Base-by-base conservation (phyloP, 2,329 filamentous ascomycete genomes). In the Aspergillus pseudotamarii region DNA sequence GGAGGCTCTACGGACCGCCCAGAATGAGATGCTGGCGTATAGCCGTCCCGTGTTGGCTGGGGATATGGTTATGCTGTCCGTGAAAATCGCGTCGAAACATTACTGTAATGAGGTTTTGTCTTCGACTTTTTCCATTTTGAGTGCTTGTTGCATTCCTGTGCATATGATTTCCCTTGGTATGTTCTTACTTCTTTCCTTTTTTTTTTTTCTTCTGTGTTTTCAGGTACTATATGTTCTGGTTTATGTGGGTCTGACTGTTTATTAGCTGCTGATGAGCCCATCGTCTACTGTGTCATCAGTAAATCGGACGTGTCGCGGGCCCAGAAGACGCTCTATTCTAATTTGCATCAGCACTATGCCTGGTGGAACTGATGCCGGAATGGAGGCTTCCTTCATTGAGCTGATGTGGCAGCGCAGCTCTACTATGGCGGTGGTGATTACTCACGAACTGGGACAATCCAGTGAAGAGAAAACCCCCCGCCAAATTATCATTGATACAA, bases 11-110 rank as follows among this genome's bases (percentile, higher is more conserved):
- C 8, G 14, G 8, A 4, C 5, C 12, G 51, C 51, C 2, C 51
- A 55, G 21, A 9, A n/a, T 11, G 51, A 38, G 14, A 14, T 55
- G 21, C 51, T n/a, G 51, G 6, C 30, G 11, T 55, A 55, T 26
- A 55, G 51, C 32, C 32, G 51, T 1, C 12, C 23, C 19, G 30
- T n/a, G 6, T 30, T 55, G n/a, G 3, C 23, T 0, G 51, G 51
- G 51, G 34, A 55, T 14, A 55, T 38, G 51, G 51, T 55, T 23
- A 23, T 55, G 51, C 51, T 55, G 9, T 55, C 51, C 6, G 51
- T 55, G 32, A 34, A 38, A 26, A 28, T 55, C 14, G n/a, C 32
- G 6, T 55, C 51, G 9, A 55, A 55, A 38, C 32, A 8, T 19
- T 4, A 38, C 21, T 38, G 34, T 26, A 38, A 30, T 12, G 32